phyloP scores from a whole-genome alignment of 495 filamentous ascomycete species.

The Aspergillus sparsus region DNA sequence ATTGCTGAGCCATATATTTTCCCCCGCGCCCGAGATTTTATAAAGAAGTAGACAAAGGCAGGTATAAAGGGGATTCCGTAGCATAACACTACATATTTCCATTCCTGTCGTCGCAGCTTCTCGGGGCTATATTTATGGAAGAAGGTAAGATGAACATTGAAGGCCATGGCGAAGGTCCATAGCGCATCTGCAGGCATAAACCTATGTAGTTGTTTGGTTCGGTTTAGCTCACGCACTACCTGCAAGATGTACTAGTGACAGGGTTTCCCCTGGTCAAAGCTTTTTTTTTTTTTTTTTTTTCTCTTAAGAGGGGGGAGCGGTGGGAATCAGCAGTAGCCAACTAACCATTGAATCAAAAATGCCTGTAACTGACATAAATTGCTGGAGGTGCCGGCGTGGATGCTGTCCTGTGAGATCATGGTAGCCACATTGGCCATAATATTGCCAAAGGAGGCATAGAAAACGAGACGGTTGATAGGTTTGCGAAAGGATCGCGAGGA shows the following conservation, averaged over 20 bases:
- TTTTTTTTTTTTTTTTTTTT: too few species aligned
- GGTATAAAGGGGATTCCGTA: slow-evolving; percentile 78
- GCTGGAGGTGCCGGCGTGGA: slow-evolving; percentile 42
- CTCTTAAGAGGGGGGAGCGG: too few species aligned
- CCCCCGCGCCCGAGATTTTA: slow-evolving; percentile 49
- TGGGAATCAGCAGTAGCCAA: not conserved
- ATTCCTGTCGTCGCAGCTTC: slow-evolving; percentile 68
- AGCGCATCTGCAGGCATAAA: slow-evolving; percentile 75
- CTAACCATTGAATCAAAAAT: slow-evolving; percentile 72
- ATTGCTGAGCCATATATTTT: slow-evolving; percentile 75
- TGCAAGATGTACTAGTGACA: too few species aligned
- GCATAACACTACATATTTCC: slow-evolving; percentile 68
- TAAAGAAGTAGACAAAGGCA: slow-evolving; percentile 66
- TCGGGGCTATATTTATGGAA: slow-evolving; percentile 72
- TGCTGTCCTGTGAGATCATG: slow-evolving; percentile 65
- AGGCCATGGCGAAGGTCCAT: slow-evolving; percentile 83
- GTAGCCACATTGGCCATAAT: slow-evolving; percentile 79
- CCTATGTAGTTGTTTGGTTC: slow-evolving; percentile 44
- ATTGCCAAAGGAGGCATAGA: slow-evolving; percentile 85
- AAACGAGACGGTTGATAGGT: slow-evolving; percentile 86
- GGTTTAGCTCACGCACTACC: not conserved
- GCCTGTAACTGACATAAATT: slow-evolving; percentile 74
- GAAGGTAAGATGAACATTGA: slow-evolving; percentile 86
- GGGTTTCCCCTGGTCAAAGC: too few species aligned
- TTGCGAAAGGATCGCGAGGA: slow-evolving; percentile 54